Conservation (phyloP, 2,329 filamentous ascomycete species). For the Cryoendolithus antarcticus region DNA sequence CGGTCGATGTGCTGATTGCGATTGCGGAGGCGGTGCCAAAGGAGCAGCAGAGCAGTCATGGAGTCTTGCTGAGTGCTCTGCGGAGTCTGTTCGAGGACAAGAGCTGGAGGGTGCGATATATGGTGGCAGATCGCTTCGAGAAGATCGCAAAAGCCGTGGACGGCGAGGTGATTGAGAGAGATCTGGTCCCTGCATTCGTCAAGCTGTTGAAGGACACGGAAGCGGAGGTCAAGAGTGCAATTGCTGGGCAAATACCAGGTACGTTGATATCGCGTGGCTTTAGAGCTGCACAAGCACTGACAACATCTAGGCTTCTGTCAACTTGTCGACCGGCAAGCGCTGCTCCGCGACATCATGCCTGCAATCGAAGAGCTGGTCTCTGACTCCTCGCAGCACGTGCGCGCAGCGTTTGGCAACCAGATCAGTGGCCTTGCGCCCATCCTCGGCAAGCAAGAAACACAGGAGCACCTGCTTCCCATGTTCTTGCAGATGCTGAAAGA, state of each 20-base stretch:
- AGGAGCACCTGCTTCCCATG: conserved; percentile 93
- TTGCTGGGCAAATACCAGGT: conserved; percentile 91
- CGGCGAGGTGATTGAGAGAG: conserved; percentile 85
- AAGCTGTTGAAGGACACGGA: conserved; percentile 97
- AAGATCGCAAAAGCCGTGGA: conserved; percentile 99
- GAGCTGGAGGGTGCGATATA: conserved; percentile 98
- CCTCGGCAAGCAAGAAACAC: conserved; percentile 97
- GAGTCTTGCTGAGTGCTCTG: conserved; percentile 78
- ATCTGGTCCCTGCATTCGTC: conserved; percentile 91
- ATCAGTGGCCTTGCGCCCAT: conserved; percentile 95
- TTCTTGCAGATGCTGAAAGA: conserved; percentile 99
- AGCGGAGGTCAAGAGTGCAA: conserved; percentile 91
- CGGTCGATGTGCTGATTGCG: conserved; percentile 89
- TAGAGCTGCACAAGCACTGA: conserved; percentile 16
- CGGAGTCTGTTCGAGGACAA: conserved; percentile 96
- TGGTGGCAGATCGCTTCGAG: conserved; percentile 97
- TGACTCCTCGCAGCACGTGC: conserved; percentile 91
- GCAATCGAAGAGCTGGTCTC: conserved; percentile 93
- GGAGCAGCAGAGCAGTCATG: conserved; percentile 93
- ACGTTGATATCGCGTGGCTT: conserved; percentile 10
- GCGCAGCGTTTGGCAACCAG: conserved; percentile 86
- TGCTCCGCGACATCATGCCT: conserved; percentile 93
- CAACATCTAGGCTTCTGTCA: conserved; percentile 64
- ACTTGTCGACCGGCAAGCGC: conserved; percentile 72
- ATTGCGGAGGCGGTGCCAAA: conserved; percentile 96